Percentiles rank a stretch among this genome's conserved stretches.
phyloP scores from a whole-genome alignment of 139 green algal species.

The Chlorella vulgaris region DNA sequence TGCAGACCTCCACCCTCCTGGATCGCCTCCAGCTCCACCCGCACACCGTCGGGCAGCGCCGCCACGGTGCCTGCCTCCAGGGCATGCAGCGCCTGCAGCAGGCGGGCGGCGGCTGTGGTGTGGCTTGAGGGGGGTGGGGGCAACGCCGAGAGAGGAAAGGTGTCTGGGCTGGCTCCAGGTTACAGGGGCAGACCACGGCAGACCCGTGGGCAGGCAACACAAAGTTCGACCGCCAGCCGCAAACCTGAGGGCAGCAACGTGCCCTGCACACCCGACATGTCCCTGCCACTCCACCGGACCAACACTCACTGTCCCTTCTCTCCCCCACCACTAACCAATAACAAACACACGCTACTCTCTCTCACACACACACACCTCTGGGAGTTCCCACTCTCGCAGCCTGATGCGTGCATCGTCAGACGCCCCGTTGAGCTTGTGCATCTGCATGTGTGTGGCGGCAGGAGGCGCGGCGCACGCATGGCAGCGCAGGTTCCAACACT shows the following conservation, averaged over 20 bases:
- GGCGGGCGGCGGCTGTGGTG: too few species aligned
- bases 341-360: neutral
- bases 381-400: constrained; percentile 74
- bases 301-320: neutral
- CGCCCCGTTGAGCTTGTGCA: constrained; percentile 48
- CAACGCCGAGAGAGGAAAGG: neutral
- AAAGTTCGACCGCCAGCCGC: too few species aligned
- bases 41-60: constrained; percentile 75
- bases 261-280: too few species aligned
- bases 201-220: too few species aligned
- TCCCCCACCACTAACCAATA: neutral
- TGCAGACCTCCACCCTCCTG: constrained; percentile 67
- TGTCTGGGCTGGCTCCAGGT: neutral
- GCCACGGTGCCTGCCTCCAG: constrained; percentile 54
- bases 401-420: constrained; percentile 82
- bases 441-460: neutral
- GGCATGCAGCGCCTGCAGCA: constrained; percentile 47
- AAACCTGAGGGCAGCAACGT: too few species aligned
- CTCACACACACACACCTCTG: constrained; percentile 47
- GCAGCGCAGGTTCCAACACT: too few species aligned
- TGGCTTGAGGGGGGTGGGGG: neutral
- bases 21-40: constrained; percentile 80
- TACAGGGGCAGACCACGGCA: too few species aligned
- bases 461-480: neutral
- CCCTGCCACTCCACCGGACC: too few species aligned